phyloP scores from a whole-genome alignment of 306 rosid genomes.

The Sicyos edulis region DNA sequence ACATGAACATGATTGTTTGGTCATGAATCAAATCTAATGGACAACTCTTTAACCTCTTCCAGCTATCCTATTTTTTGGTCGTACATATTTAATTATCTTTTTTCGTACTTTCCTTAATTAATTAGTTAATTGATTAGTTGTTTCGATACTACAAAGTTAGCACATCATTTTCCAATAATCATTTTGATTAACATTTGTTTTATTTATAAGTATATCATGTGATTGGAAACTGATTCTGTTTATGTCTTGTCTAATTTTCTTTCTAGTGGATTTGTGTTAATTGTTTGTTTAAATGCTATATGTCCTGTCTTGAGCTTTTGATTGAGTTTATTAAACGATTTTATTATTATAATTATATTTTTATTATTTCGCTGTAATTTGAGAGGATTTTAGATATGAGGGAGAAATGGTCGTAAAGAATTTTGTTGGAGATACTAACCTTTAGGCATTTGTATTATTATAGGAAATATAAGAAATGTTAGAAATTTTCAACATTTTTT shows the following conservation, averaged over 20 bases:
- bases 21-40: conserved; percentile 7
- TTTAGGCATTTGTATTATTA: too few species aligned
- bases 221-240: neutral
- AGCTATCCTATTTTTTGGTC: neutral
- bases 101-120: neutral
- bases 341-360: too few species aligned
- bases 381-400: too few species aligned
- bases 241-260: neutral
- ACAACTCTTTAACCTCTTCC: conserved; percentile 11
- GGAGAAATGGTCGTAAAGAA: too few species aligned
- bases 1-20: conserved; percentile 16
- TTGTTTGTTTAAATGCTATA: neutral
- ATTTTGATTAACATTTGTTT: neutral
- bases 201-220: neutral
- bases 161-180: neutral
- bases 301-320: too few species aligned
- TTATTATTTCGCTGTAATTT: neutral
- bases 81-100: conserved; percentile 4
- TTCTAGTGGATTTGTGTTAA: neutral
- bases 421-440: too few species aligned
- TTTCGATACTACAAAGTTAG: neutral
- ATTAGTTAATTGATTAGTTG: neutral
- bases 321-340: too few species aligned
- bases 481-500: too few species aligned
- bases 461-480: too few species aligned